Evolutionary conservation across 495 filamentous ascomycete genomes (phyloP).

Genomic region (Amphirosellinia nigrospora): DNA sequence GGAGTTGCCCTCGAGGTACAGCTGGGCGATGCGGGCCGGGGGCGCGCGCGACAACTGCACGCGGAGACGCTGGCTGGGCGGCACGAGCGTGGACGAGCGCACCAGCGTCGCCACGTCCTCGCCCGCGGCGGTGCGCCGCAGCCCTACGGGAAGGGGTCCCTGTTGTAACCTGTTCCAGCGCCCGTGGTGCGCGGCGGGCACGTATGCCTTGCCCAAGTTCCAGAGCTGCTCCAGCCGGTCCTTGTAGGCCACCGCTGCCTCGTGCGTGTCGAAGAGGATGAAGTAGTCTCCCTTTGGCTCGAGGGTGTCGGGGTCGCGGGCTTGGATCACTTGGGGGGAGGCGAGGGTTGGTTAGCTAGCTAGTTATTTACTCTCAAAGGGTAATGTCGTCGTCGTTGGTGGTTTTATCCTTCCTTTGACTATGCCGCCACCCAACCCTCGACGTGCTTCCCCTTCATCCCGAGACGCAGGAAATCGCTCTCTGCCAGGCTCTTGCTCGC

Average conservation of each 20-base stretch:
- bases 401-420: conserved; percentile 33
- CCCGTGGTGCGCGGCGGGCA: conserved; percentile 34
- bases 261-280: conserved; percentile 63
- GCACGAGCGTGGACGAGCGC: conserved; percentile 58
- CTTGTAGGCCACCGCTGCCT: conserved; percentile 62
- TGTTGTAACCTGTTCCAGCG: background rate
- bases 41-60: conserved; percentile 35
- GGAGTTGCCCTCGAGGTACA: conserved; percentile 49
- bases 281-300: conserved; percentile 62
- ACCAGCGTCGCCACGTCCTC: conserved; percentile 53
- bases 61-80: conserved; percentile 41
- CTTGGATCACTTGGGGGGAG: conserved; percentile 52
- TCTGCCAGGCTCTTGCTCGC: conserved; percentile 60
- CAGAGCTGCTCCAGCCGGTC: conserved; percentile 54
- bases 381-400: background rate
- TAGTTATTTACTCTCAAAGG: background rate
- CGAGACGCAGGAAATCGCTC: conserved; percentile 68
- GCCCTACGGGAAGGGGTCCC: conserved; percentile 31
- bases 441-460: conserved; percentile 65
- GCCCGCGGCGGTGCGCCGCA: conserved; percentile 40
- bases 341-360: background rate
- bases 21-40: conserved; percentile 37
- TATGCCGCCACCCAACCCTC: conserved; percentile 67
- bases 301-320: conserved; percentile 59
- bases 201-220: conserved; percentile 44